A percentile compares a stretch with the other conserved stretches of the same genome.
These are phyloP conservation scores for Drechslerella stenobrocha DNA, from an alignment of 2,329 filamentous ascomycete species.

Conservation along the genomic window DNA sequence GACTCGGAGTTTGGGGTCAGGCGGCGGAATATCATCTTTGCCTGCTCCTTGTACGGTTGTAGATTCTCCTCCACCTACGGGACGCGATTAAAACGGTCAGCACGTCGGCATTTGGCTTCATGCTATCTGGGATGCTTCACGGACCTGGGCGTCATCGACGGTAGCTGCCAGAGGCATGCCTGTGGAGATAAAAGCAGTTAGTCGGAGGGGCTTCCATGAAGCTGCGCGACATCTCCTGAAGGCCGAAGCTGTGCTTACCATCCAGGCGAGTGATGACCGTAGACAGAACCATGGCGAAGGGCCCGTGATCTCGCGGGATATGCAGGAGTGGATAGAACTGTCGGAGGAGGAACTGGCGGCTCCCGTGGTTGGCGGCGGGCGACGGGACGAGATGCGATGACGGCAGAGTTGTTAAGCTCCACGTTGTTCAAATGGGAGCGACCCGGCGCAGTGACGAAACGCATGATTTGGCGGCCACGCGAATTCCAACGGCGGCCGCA, in stretches of 20 bases:
- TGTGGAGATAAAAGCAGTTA: conserved; percentile 56
- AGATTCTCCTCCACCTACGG: conserved; percentile 71
- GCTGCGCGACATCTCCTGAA: conserved; percentile 38
- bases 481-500: conserved; percentile 10
- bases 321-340: neutral
- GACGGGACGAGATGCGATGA: conserved; percentile 28
- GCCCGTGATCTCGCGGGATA: neutral
- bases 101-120: conserved; percentile 1
- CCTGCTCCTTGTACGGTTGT: conserved; percentile 83
- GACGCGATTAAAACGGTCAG: conserved; percentile 34
- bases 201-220: conserved; percentile 47
- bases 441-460: conserved; percentile 43
- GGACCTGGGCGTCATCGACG: conserved; percentile 82
- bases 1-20: conserved; percentile 85
- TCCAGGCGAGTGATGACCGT: conserved; percentile 94
- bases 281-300: conserved; percentile 72
- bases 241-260: conserved; percentile 61
- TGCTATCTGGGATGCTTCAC: conserved; percentile 46
- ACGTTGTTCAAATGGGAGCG: conserved; percentile 42
- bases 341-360: neutral
- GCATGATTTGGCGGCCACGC: conserved; percentile 12
- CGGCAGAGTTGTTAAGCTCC: conserved; percentile 22
- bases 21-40: conserved; percentile 85
- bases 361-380: neutral
- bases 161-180: conserved; percentile 94